phyloP scores from a whole-genome alignment of 2,329 filamentous ascomycete genomes.

The Ascocoryne sarcoides region DNA sequence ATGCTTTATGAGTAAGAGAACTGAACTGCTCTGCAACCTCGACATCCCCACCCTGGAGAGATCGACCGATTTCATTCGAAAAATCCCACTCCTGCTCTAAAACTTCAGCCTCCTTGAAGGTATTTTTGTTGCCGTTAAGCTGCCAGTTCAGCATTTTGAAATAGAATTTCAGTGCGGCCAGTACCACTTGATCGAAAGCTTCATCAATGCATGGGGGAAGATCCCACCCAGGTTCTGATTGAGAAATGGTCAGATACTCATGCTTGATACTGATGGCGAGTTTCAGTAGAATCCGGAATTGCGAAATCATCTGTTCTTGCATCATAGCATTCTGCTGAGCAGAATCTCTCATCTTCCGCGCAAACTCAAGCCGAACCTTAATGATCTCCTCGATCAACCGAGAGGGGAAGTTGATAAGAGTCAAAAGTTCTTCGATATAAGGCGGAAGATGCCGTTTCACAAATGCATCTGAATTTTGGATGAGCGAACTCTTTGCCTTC shows the following conservation, averaged over 20 bases:
- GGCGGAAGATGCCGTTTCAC: conserved; percentile 84
- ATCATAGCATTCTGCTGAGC: conserved; percentile 87
- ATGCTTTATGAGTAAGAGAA: conserved; percentile 83
- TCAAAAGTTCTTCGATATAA: conserved; percentile 93
- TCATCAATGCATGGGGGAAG: conserved; percentile 94
- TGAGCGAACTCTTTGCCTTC: conserved; percentile 88
- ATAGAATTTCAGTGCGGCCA: conserved; percentile 94
- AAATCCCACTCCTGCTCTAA: conserved; percentile 98
- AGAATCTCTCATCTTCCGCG: conserved; percentile 90
- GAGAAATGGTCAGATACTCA: conserved; percentile 74
- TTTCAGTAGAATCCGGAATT: conserved; percentile 88
- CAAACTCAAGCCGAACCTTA: conserved; percentile 80
- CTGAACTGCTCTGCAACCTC: conserved; percentile 98
- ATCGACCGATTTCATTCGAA: conserved; percentile 83
- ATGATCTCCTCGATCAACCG: conserved; percentile 96
- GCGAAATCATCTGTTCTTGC: conserved; percentile 94
- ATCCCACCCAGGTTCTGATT: conserved; percentile 88
- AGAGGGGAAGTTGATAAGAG: conserved; percentile 93
- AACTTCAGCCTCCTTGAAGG: conserved; percentile 97
- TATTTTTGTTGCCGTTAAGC: conserved; percentile 93
- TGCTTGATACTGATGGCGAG: conserved; percentile 89
- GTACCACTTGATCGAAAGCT: conserved; percentile 82
- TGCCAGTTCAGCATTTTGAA: conserved; percentile 99
- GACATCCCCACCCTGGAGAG: conserved; percentile 87
- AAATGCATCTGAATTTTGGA: conserved; percentile 77